phyloP scores from a whole-genome alignment of 1,284 basidiomycete species.

The Ustilago curta region DNA sequence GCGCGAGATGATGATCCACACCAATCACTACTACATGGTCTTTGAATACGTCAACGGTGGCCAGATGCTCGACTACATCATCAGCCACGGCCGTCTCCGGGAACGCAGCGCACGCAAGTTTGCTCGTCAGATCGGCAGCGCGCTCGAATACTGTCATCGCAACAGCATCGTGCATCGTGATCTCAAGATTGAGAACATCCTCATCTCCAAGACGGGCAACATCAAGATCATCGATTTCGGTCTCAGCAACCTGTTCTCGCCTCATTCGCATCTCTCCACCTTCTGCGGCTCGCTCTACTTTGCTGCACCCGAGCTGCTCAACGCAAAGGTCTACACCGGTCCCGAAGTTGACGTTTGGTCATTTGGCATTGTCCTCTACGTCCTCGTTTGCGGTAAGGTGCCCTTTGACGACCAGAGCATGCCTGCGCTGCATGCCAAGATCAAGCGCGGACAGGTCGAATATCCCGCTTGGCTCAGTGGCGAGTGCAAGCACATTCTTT shows the following conservation, averaged over 20 bases:
- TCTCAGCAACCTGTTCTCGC: conserved; percentile 95
- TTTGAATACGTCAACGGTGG: conserved; percentile 98
- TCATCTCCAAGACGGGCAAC: conserved; percentile 97
- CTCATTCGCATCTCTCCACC: conserved; percentile 83
- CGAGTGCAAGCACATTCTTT: conserved; percentile 93
- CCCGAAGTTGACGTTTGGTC: conserved; percentile 99
- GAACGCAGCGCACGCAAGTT: conserved; percentile 97
- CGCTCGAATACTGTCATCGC: conserved; percentile 94
- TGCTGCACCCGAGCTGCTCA: conserved; percentile 94
- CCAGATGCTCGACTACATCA: conserved; percentile 99
- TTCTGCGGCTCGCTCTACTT: conserved; percentile 99
- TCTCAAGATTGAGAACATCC: conserved; percentile 99
- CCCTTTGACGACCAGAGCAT: conserved; percentile 99
- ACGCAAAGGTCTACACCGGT: conserved; percentile 94
- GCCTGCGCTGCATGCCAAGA: conserved; percentile 98
- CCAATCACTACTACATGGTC: conserved; percentile 95
- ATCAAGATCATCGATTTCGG: conserved; percentile 99
- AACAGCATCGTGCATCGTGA: conserved; percentile 98
- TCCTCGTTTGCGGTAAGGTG: conserved; percentile 96
- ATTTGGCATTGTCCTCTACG: conserved; percentile 97
- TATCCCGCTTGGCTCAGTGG: conserved; percentile 96
- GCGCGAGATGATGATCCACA: conserved; percentile 82
- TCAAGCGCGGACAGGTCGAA: conserved; percentile 95
- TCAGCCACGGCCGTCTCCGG: conserved; percentile 93
- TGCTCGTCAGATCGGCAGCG: conserved; percentile 93